Evolutionary conservation across 1,284 basidiomycete species (phyloP).

Genomic region (Leccinum huronense): DNA sequence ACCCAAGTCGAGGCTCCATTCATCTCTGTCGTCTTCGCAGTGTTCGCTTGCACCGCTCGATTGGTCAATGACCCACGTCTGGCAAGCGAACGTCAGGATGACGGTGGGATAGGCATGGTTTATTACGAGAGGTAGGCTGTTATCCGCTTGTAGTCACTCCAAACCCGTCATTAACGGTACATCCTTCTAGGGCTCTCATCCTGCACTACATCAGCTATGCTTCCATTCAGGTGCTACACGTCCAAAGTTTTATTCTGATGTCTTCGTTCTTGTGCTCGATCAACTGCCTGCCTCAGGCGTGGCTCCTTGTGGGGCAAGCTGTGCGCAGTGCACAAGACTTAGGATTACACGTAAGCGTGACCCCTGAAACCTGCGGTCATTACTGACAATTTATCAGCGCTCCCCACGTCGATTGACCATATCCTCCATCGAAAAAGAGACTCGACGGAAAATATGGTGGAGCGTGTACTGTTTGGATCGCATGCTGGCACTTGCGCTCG

Average conservation of each 20-base stretch:
- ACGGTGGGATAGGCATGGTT: constrained; percentile 82
- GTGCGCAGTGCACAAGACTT: constrained; percentile 85
- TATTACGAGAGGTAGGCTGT: constrained; percentile 76
- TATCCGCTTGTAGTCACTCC: constrained; percentile 5
- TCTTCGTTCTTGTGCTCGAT: constrained; percentile 87
- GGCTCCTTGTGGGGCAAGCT: constrained; percentile 86
- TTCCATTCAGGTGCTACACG: constrained; percentile 78
- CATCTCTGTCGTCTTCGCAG: constrained; percentile 72
- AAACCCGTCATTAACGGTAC: constrained; percentile 12
- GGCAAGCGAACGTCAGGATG: constrained; percentile 57
- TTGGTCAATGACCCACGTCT: constrained; percentile 73
- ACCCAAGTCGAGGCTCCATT: constrained; percentile 68
- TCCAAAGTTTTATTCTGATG: constrained; percentile 84
- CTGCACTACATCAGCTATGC: constrained; percentile 86
- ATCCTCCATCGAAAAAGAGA: constrained; percentile 79
- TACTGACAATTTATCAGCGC: constrained; percentile 50
- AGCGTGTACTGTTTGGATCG: constrained; percentile 85
- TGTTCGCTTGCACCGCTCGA: constrained; percentile 80
- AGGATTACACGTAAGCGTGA: constrained; percentile 73
- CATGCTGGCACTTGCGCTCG: constrained; percentile 85
- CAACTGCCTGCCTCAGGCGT: constrained; percentile 88
- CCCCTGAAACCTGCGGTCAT: not conserved
- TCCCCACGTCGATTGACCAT: constrained; percentile 73
- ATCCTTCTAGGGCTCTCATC: constrained; percentile 65
- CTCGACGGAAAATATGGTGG: constrained; percentile 88